Evolutionary conservation across 306 rosid genomes (phyloP).

Genomic region (Herpetospermum pedunculosum): DNA sequence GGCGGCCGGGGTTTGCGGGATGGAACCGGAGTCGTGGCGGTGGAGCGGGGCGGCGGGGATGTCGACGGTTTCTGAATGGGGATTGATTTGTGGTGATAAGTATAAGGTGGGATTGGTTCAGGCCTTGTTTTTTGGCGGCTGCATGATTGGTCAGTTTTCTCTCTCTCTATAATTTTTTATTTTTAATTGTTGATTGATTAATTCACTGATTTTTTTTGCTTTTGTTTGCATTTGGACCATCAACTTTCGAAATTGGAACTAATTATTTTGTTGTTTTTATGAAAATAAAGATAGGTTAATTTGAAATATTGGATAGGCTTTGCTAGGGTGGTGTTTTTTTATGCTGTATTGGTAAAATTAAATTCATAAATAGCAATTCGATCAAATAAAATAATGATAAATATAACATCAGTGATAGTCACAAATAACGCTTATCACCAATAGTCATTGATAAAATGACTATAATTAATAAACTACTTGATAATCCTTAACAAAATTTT

Average conservation of each 20-base stretch:
- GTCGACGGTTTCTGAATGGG: constrained; percentile 67
- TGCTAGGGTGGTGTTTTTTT: background rate
- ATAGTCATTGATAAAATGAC: no score
- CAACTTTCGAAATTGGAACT: background rate
- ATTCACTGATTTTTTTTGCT: no score
- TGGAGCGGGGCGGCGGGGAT: constrained; percentile 34
- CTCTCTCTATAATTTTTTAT: background rate
- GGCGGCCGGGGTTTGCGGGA: constrained; percentile 25
- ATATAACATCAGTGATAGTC: no score
- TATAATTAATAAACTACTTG: no score
- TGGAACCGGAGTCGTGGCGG: constrained; percentile 53
- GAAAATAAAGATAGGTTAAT: background rate
- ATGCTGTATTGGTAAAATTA: no score
- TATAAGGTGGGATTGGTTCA: constrained; percentile 74
- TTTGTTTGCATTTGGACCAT: background rate
- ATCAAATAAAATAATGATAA: no score
- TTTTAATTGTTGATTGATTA: no score
- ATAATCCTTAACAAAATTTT: no score
- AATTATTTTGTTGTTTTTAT: background rate
- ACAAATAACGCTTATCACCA: no score
- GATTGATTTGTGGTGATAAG: constrained; percentile 62
- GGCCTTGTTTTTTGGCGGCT: constrained; percentile 82
- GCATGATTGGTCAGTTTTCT: constrained; percentile 71
- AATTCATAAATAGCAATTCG: no score
- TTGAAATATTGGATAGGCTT: background rate